Evolutionary conservation across 176 grass and related monocot species (phyloP).

Genomic region (Avena eriantha): DNA sequence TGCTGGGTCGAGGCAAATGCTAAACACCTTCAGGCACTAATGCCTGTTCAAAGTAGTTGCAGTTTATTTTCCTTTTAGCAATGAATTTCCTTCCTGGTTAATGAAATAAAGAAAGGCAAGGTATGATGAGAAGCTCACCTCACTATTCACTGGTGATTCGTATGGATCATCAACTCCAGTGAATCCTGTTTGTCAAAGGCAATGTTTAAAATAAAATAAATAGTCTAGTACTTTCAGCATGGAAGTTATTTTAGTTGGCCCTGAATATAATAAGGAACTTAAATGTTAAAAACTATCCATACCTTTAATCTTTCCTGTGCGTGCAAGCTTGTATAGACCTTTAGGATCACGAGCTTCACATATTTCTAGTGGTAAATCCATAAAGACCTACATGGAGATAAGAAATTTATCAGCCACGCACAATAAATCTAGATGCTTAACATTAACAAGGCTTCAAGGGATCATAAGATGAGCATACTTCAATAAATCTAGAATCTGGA

Average conservation of each 20-base stretch:
- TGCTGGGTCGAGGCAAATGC: not conserved
- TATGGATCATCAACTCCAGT: slow-evolving; percentile 98
- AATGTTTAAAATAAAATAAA: slow-evolving; percentile 34
- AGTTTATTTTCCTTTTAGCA: not conserved
- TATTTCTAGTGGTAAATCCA: slow-evolving; percentile 86
- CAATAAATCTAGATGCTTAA: not conserved
- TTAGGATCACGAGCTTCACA: slow-evolving; percentile 97
- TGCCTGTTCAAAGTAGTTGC: not conserved
- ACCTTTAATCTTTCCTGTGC: slow-evolving; percentile 97
- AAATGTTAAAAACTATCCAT: slow-evolving; percentile 1
- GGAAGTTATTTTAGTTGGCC: not conserved
- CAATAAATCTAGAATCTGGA: slow-evolving; percentile 85
- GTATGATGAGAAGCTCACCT: slow-evolving; percentile 58
- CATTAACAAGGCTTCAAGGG: not conserved
- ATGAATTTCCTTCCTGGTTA: not conserved
- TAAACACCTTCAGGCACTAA: slow-evolving; percentile 1
- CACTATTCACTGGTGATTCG: slow-evolving; percentile 74
- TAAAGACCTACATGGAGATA: slow-evolving; percentile 64
- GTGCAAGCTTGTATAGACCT: slow-evolving; percentile 98
- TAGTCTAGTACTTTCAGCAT: not conserved
- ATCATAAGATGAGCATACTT: slow-evolving; percentile 58
- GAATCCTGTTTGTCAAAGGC: slow-evolving; percentile 66
- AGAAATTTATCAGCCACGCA: no score
- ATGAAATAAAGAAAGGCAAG: not conserved
- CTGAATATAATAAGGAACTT: not conserved